A percentile compares a stretch with the other conserved stretches of the same genome.
phyloP scores from a whole-genome alignment of 768 basidiomycete species.

The Kwoniella europaea region DNA sequence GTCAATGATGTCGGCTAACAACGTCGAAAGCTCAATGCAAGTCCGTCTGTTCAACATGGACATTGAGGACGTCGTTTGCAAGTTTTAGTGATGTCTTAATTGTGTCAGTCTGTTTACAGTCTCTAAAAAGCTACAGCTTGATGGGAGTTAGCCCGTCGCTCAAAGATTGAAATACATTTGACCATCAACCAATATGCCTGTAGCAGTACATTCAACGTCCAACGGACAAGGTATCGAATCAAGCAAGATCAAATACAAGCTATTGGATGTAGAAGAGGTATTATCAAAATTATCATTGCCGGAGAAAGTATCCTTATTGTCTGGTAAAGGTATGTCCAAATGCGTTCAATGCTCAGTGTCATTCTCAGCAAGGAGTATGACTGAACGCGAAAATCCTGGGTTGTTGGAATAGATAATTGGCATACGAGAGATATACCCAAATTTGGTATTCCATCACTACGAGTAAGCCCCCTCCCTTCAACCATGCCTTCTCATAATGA shows the following conservation, averaged over 20 bases:
- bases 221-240: no score
- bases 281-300: slow-evolving; percentile 23
- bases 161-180: neutral
- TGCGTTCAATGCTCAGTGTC: no score
- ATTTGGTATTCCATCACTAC: slow-evolving; percentile 24
- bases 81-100: no score
- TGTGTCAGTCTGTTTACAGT: no score
- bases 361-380: neutral
- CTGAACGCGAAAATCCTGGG: neutral
- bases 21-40: neutral
- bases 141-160: neutral
- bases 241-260: neutral
- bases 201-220: slow-evolving; percentile 1
- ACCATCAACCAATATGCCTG: slow-evolving; percentile 1
- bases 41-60: no score
- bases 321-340: slow-evolving; percentile 25
- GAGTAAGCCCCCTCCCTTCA: slow-evolving; percentile 19
- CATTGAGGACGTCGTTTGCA: no score
- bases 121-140: neutral
- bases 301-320: slow-evolving; percentile 36
- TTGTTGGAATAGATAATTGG: slow-evolving; percentile 21
- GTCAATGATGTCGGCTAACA: no score
- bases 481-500: no score
- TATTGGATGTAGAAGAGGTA: slow-evolving; percentile 9
- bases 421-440: slow-evolving; percentile 33